These are phyloP conservation scores for Russula brevipes DNA, from an alignment of 768 basidiomycete species.

Conservation along the genomic window DNA sequence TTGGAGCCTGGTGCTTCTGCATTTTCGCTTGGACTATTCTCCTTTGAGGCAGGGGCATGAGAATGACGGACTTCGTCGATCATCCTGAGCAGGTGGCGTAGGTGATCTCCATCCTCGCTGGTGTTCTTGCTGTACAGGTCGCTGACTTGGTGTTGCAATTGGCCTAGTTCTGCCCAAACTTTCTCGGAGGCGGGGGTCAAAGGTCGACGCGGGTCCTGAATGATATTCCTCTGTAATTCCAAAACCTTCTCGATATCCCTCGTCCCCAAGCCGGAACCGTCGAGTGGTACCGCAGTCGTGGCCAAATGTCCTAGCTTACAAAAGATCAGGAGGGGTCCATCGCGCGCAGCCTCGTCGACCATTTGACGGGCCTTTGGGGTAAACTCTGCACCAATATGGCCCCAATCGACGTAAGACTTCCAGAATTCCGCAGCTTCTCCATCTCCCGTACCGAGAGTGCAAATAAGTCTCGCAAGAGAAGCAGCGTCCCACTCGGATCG, in stretches of 20 bases:
- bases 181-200: neutral
- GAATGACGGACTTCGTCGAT: neutral
- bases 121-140: neutral
- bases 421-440: neutral
- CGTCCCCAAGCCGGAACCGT: neutral
- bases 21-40: no score
- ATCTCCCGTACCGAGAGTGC: neutral
- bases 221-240: neutral
- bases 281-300: neutral
- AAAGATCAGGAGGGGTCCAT: conserved; percentile 15
- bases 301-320: conserved; percentile 6
- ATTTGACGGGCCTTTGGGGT: neutral
- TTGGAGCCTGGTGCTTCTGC: no score
- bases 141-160: neutral
- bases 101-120: neutral
- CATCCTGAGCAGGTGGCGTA: neutral
- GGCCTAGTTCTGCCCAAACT: conserved; percentile 4
- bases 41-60: neutral
- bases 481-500: conserved; percentile 11
- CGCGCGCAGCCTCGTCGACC: neutral
- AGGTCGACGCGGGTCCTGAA: neutral
- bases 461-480: conserved; percentile 7
- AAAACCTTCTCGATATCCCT: conserved; percentile 1
- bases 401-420: neutral
- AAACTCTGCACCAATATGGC: conserved; percentile 1